Base-by-base conservation (phyloP, 169 alveolate genomes). In the Plasmodium gaboni region DNA sequence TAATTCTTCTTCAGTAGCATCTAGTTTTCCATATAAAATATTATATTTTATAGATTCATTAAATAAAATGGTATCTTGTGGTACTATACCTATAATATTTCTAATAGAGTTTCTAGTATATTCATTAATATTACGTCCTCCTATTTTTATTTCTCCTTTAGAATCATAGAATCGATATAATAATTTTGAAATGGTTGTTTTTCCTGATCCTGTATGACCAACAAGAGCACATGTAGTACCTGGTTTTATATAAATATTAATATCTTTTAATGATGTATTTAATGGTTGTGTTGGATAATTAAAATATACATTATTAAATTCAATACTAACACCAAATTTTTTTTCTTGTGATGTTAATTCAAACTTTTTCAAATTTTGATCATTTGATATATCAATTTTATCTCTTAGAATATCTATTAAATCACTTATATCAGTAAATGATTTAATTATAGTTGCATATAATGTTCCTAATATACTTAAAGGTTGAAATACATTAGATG, bases 11-110 rank as follows among this genome's bases (percentile, higher is more conserved):
- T 95, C 89, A 2, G 98, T 91, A 15, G 97, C 97, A 32, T 96
- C 96, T 26, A 78, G 78, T 70, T 93, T 94, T 15, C 98, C 99
- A 93, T 97, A 96, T 12, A 92, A 88, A 22, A 98, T 93, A 89
- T 98, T 98, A 67, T 97, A 96, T 65, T 92, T 94, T 10, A 98
- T 88, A 3, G 98, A 93, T 32, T 94, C 96, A 86, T 97, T 97
- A 94, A 97, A 97, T 59, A 97, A 92, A 68, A 92, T 83, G 19
- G 98, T 96, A 67, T 97, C 99, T 94, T 97, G 98, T 7, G 99
- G 97, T 38, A 94, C 97, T 13, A 94, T 93, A 7, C 97, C 97
- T 38, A 93, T 72, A 42, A 59, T 70, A 65, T 78, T 67, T 38
- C 96, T 73, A 71, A 92, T 65, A 2, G 94, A 87, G 50, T 92